These are phyloP conservation scores for Raphanus hybrid DNA, from an alignment of 441 rosid genomes.

Conservation along the genomic window DNA sequence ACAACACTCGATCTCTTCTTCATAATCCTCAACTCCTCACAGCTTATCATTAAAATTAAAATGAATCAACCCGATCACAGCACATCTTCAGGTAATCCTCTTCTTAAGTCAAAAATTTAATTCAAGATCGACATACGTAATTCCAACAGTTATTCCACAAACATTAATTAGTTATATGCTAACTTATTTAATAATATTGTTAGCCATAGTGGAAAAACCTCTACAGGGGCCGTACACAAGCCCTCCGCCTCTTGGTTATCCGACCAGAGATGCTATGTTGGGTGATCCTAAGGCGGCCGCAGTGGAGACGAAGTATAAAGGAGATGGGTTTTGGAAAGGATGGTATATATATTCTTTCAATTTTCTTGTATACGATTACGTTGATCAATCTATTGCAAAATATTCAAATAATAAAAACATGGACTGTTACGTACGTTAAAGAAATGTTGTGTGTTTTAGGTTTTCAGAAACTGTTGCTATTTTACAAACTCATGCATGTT, in stretches of 20 bases:
- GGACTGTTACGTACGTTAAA: background rate
- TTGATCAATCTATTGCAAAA: background rate
- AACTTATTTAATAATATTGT: background rate
- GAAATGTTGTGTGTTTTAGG: background rate
- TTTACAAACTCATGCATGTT: background rate
- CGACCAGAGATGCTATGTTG: conserved; percentile 44
- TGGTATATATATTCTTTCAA: conserved; percentile 46
- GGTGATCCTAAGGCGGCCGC: conserved; percentile 31
- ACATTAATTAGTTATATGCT: background rate
- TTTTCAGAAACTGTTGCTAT: background rate
- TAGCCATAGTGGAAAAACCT: conserved; percentile 32
- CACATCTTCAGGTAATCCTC: conserved; percentile 30
- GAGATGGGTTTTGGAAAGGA: conserved; percentile 82
- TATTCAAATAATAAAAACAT: background rate
- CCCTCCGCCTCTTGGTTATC: conserved; percentile 76
- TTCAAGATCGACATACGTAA: background rate
- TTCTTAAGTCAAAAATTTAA: background rate
- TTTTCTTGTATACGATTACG: background rate
- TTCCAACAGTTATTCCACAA: background rate
- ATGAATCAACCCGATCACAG: conserved; percentile 28
- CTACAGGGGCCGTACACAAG: conserved; percentile 36
- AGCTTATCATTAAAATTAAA: background rate
- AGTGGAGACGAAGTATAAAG: conserved; percentile 63
- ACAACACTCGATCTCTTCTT: conserved; percentile 15
- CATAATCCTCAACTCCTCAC: conserved; percentile 16